These are phyloP conservation scores for Scheffersomyces lignosus DNA, from an alignment of 805 yeast genomes.

Conservation along the genomic window DNA sequence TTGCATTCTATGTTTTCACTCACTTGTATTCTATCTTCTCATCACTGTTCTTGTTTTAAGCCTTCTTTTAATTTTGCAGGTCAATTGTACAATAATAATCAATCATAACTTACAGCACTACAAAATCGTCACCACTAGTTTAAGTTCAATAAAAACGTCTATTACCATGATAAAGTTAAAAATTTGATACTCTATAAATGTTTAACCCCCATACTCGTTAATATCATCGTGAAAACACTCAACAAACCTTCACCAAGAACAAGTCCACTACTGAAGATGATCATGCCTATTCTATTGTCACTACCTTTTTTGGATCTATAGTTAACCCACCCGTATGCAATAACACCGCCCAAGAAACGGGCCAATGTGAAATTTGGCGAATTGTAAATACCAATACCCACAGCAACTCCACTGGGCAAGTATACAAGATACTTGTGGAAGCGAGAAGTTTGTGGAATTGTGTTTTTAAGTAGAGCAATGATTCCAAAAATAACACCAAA, in stretches of 20 bases:
- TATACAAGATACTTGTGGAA: conserved; percentile 47
- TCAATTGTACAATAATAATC: too few species aligned
- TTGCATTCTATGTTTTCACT: conserved; percentile 2
- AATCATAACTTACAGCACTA: too few species aligned
- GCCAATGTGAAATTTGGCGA: conserved; percentile 93
- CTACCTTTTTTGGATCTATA: conserved; percentile 15
- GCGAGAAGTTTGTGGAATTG: conserved; percentile 43
- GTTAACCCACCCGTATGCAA: conserved; percentile 58
- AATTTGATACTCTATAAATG: conserved; percentile 20
- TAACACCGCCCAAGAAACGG: conserved; percentile 83
- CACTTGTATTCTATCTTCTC: too few species aligned
- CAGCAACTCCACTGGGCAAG: conserved; percentile 94
- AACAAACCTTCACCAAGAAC: conserved; percentile 93
- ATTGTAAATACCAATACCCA: conserved; percentile 94
- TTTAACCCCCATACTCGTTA: conserved; percentile 58
- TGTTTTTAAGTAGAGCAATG: conserved; percentile 63
- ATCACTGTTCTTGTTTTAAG: too few species aligned
- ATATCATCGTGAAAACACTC: conserved; percentile 76
- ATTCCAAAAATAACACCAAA: conserved; percentile 71
- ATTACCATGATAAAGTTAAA: too few species aligned
- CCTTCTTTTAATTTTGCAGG: too few species aligned
- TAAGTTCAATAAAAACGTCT: too few species aligned
- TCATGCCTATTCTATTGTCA: conserved; percentile 64
- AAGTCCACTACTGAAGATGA: conserved; percentile 87
- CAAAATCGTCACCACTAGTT: too few species aligned